phyloP scores from a whole-genome alignment of 768 basidiomycete genomes.

The Cubamyces sp. region DNA sequence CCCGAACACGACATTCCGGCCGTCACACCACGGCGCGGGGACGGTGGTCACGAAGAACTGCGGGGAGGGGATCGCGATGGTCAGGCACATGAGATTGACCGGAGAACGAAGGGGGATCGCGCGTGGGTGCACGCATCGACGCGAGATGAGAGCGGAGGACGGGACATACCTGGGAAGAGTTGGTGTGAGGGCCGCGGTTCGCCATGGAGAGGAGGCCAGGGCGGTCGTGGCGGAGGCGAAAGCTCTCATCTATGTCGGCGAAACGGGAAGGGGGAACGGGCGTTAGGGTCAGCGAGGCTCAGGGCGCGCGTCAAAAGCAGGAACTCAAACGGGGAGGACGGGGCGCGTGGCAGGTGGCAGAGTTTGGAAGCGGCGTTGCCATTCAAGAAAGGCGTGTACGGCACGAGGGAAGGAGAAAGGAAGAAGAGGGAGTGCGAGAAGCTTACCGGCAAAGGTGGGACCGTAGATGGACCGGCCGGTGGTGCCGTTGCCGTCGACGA shows the following conservation, averaged over 20 bases:
- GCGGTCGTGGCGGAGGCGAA: slow-evolving; percentile 41
- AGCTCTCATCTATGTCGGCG: slow-evolving; percentile 42
- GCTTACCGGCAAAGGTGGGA: slow-evolving; percentile 38
- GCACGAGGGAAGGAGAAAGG: too few species aligned
- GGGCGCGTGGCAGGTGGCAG: not conserved
- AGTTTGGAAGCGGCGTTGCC: not conserved
- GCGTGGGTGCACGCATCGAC: not conserved
- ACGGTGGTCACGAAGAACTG: slow-evolving; percentile 47
- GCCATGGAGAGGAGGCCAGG: slow-evolving; percentile 52
- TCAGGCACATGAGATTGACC: not conserved
- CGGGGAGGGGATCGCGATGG: not conserved
- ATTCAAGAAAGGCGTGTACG: too few species aligned
- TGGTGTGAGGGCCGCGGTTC: slow-evolving; percentile 54
- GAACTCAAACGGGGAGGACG: not conserved
- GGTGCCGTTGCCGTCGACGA: slow-evolving; percentile 39
- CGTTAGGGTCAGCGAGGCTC: not conserved
- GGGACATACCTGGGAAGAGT: slow-evolving; percentile 48
- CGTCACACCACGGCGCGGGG: slow-evolving; percentile 43
- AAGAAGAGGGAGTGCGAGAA: slow-evolving; percentile 1
- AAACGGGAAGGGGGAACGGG: not conserved
- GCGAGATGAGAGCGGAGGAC: not conserved
- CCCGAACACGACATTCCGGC: slow-evolving; percentile 48
- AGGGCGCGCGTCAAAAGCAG: not conserved
- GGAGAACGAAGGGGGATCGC: too few species aligned
- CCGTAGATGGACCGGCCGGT: slow-evolving; percentile 47